Evolutionary conservation across 2,329 filamentous ascomycete genomes (phyloP).

Genomic region (Pseudovirgaria hyperparasitica): DNA sequence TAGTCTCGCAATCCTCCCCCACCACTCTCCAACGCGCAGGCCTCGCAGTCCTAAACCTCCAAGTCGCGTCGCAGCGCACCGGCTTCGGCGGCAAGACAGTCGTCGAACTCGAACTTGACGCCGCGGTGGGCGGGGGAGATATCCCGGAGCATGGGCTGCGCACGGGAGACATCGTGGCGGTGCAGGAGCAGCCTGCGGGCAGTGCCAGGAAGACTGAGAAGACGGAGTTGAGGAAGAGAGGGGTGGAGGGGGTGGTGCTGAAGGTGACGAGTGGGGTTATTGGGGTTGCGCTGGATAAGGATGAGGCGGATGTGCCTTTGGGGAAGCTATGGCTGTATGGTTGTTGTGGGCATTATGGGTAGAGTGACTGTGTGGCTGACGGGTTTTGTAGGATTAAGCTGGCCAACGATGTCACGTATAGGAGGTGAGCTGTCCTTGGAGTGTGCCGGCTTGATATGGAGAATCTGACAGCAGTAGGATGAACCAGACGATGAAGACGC

Average conservation of each 20-base stretch:
- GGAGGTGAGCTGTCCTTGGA: conserved; percentile 33
- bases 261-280: conserved; percentile 47
- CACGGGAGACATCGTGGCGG: conserved; percentile 63
- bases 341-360: conserved; percentile 2
- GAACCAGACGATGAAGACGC: conserved; percentile 49
- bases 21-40: conserved; percentile 60
- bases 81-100: conserved; percentile 87
- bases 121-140: conserved; percentile 46
- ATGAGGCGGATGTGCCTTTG: conserved; percentile 39
- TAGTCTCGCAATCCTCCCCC: conserved; percentile 57
- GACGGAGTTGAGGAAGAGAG: conserved; percentile 55
- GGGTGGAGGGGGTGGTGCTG: conserved; percentile 58
- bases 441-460: conserved; percentile 7
- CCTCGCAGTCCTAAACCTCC: conserved; percentile 66
- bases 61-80: conserved; percentile 64
- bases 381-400: conserved; percentile 43
- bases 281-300: conserved; percentile 57
- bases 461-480: conserved; percentile 30
- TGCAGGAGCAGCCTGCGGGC: conserved; percentile 63
- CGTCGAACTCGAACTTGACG: conserved; percentile 63
- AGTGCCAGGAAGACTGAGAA: conserved; percentile 60
- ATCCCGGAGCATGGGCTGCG: conserved; percentile 65
- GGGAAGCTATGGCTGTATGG: conserved; percentile 52
- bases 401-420: conserved; percentile 54
- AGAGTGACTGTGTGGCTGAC: conserved; percentile 17